phyloP scores from a whole-genome alignment of 306 rosid genomes.

The Medicago arabica region DNA sequence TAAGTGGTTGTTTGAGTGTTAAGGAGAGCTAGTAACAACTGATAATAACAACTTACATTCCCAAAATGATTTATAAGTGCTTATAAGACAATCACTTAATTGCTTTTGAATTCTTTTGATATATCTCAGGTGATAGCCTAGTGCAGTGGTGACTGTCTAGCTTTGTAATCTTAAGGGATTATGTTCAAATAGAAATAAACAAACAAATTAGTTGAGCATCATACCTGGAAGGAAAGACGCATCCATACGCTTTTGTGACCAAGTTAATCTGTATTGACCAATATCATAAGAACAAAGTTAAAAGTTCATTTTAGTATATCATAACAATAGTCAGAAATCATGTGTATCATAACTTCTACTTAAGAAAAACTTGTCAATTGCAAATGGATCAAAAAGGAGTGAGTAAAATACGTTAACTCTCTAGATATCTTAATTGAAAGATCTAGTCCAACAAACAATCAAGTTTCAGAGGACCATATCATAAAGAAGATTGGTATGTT shows the following conservation, averaged over 20 bases:
- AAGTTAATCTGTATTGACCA: conserved; percentile 49
- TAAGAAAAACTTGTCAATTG: neutral
- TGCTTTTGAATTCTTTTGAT: no score
- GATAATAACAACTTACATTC: no score
- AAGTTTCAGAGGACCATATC: no score
- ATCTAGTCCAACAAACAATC: no score
- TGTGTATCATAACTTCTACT: neutral
- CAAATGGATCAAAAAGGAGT: no score
- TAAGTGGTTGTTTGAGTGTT: no score
- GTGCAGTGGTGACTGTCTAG: neutral
- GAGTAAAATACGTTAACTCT: neutral
- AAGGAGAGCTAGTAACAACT: no score
- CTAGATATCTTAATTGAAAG: neutral
- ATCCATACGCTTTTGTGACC: conserved; percentile 57
- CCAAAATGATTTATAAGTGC: no score
- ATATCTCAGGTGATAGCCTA: no score
- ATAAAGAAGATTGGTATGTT: no score
- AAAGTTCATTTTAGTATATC: neutral
- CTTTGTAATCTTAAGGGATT: no score
- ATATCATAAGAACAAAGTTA: conserved; percentile 19
- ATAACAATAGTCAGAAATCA: neutral
- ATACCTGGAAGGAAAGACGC: conserved; percentile 58
- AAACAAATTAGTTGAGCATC: neutral
- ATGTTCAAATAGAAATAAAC: neutral
- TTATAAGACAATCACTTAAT: no score